A percentile compares a stretch with the other conserved stretches of the same genome.
phyloP scores from a whole-genome alignment of 306 rosid species.

The Gastrolobium villosum region DNA sequence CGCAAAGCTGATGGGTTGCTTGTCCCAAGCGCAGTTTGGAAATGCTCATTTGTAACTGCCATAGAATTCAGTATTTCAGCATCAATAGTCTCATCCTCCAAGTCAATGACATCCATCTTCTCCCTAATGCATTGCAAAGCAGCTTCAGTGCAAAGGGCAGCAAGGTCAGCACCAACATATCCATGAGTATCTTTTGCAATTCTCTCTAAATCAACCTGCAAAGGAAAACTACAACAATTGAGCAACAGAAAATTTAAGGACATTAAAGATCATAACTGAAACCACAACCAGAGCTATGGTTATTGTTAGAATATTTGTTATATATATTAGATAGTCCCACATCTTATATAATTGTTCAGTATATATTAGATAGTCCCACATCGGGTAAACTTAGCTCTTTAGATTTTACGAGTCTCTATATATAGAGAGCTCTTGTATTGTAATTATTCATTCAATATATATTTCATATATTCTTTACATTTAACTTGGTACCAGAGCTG shows the following conservation, averaged over 20 bases:
- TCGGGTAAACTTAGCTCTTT: too few species aligned
- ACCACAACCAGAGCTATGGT: constrained; percentile 16
- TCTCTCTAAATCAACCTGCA: constrained; percentile 70
- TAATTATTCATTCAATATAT: too few species aligned
- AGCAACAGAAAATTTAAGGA: constrained; percentile 1
- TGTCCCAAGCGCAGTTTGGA: constrained; percentile 76
- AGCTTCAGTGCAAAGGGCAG: constrained; percentile 83
- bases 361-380: too few species aligned
- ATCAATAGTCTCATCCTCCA: constrained; percentile 78
- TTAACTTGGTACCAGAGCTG: too few species aligned
- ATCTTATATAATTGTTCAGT: too few species aligned
- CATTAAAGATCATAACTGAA: constrained; percentile 4
- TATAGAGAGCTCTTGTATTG: too few species aligned
- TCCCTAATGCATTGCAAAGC: constrained; percentile 79
- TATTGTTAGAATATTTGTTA: too few species aligned
- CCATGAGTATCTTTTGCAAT: constrained; percentile 74
- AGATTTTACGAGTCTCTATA: too few species aligned
- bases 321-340: too few species aligned
- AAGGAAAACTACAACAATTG: neutral
- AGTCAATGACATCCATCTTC: constrained; percentile 76
- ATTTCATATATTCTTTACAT: too few species aligned
- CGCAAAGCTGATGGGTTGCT: constrained; percentile 82
- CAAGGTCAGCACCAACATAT: constrained; percentile 80
- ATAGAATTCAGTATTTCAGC: constrained; percentile 71
- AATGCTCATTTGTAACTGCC: constrained; percentile 76